Percentiles rank a stretch among this genome's conserved stretches.
phyloP scores from a whole-genome alignment of 1,284 basidiomycete species.

The Ganoderma leucocontextum region DNA sequence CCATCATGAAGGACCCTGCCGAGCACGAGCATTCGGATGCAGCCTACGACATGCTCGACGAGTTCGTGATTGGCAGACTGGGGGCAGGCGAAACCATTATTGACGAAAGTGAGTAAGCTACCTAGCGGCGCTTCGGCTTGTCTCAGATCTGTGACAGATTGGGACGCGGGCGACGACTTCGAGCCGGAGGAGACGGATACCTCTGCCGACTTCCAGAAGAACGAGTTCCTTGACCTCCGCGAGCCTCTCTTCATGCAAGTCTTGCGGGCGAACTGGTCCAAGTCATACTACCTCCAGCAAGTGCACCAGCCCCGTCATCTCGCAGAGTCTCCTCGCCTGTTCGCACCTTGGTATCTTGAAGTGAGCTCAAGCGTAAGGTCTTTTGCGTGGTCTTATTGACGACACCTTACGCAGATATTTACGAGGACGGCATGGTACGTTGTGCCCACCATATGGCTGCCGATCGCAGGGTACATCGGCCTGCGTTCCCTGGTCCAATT shows the following conservation, averaged over 20 bases:
- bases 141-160: constrained; percentile 59
- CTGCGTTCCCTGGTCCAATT: constrained; percentile 87
- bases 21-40: constrained; percentile 94
- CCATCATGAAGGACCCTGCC: constrained; percentile 83
- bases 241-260: constrained; percentile 89
- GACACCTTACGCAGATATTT: constrained; percentile 59
- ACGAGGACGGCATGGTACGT: constrained; percentile 96
- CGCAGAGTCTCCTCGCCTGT: constrained; percentile 87
- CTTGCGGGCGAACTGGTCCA: constrained; percentile 87
- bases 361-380: constrained; percentile 45
- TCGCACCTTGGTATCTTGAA: constrained; percentile 87
- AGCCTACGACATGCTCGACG: constrained; percentile 93
- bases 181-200: constrained; percentile 88
- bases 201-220: constrained; percentile 83
- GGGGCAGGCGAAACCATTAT: constrained; percentile 82
- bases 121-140: not conserved
- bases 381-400: not conserved
- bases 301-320: constrained; percentile 97
- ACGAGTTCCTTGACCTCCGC: constrained; percentile 92
- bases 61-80: constrained; percentile 84
- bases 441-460: constrained; percentile 92
- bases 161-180: constrained; percentile 86
- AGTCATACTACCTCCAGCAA: constrained; percentile 96
- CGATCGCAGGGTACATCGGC: constrained; percentile 87
- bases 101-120: constrained; percentile 69